phyloP scores from a whole-genome alignment of 2,329 filamentous ascomycete species.

The Trichoderma polysporum region DNA sequence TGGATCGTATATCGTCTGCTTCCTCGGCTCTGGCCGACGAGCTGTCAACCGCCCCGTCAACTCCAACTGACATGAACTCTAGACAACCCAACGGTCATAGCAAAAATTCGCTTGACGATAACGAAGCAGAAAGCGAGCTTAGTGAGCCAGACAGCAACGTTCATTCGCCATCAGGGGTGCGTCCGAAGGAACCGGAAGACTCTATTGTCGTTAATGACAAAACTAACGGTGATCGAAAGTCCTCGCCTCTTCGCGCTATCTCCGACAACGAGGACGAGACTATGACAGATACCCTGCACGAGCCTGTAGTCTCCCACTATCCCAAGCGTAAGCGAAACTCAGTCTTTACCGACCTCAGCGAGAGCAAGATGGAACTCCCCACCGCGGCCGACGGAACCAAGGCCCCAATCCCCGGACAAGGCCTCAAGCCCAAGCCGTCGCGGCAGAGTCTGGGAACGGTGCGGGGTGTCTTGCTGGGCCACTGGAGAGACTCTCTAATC shows the following conservation, averaged over 20 bases:
- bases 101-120: conserved; percentile 37
- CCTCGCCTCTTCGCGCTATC: conserved; percentile 35
- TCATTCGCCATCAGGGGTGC: conserved; percentile 40
- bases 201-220: conserved; percentile 54
- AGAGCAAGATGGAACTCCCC: conserved; percentile 45
- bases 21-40: background rate
- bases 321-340: conserved; percentile 58
- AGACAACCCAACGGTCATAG: conserved; percentile 34
- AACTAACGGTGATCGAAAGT: conserved; percentile 39
- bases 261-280: conserved; percentile 44
- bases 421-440: conserved; percentile 31
- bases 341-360: conserved; percentile 49
- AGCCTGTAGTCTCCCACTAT: conserved; percentile 41
- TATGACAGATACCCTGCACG: conserved; percentile 45
- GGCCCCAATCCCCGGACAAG: conserved; percentile 26
- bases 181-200: conserved; percentile 45
- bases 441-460: conserved; percentile 34
- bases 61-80: conserved; percentile 28
- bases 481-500: conserved; percentile 60
- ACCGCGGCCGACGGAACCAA: conserved; percentile 35
- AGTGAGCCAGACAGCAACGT: conserved; percentile 42
- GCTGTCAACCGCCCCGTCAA: conserved; percentile 4
- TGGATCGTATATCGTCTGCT: background rate
- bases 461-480: conserved; percentile 54
- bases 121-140: conserved; percentile 46